Evolutionary conservation across 345 rosid genomes (phyloP).

Genomic region (Melastoma malabathricum): DNA sequence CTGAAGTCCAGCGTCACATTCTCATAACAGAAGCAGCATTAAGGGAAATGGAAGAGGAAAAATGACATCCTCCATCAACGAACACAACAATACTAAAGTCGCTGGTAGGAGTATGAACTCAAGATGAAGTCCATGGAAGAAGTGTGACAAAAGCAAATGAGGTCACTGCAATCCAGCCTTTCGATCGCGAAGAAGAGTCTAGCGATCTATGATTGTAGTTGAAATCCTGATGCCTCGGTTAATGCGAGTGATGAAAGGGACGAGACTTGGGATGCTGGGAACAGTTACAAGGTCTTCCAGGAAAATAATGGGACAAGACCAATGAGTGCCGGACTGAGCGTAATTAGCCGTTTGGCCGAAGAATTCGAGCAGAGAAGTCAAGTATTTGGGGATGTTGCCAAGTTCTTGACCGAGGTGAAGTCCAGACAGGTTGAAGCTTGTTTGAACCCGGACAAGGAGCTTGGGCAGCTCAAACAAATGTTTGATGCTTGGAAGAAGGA

Average conservation of each 20-base stretch:
- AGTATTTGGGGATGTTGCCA: constrained; percentile 90
- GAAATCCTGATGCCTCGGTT: constrained; percentile 87
- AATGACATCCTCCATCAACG: constrained; percentile 90
- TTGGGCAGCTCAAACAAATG: constrained; percentile 81
- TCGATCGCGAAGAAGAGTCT: constrained; percentile 97
- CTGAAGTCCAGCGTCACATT: constrained; percentile 80
- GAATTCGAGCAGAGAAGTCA: constrained; percentile 95
- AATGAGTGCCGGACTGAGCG: constrained; percentile 71
- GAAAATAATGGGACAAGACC: constrained; percentile 70
- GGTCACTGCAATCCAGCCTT: constrained; percentile 88
- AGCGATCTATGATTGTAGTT: constrained; percentile 63
- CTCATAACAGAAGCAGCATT: constrained; percentile 82
- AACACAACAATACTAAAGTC: constrained; percentile 85
- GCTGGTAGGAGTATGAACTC: constrained; percentile 91
- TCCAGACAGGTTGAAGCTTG: constrained; percentile 94
- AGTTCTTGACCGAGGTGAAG: constrained; percentile 93
- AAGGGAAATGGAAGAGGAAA: constrained; percentile 90
- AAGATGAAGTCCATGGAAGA: constrained; percentile 99
- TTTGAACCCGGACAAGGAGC: constrained; percentile 81
- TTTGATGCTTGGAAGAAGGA: constrained; percentile 98
- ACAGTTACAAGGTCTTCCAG: constrained; percentile 43
- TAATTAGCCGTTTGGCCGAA: constrained; percentile 78
- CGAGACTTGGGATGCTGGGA: constrained; percentile 47
- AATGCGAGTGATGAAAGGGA: constrained; percentile 72
- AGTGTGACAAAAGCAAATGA: constrained; percentile 98